Conservation (phyloP, 805 yeast species). For the Wickerhamomyces ciferrii region DNA sequence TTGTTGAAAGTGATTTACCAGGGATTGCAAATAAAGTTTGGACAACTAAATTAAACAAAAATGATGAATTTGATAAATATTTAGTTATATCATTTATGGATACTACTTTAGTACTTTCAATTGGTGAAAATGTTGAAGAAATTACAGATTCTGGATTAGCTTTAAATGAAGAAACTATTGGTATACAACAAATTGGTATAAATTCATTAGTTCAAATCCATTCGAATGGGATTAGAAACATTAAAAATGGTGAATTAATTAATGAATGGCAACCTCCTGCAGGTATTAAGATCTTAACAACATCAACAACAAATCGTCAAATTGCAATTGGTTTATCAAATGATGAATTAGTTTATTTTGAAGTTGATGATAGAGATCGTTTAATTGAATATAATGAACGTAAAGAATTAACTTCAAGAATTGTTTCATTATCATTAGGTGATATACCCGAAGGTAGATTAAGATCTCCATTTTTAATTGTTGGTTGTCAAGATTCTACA, state of each 20-base stretch:
- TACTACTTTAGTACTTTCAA: conserved; percentile 66
- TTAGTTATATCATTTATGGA: conserved; percentile 61
- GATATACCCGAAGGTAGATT: conserved; percentile 41
- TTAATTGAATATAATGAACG: conserved; percentile 67
- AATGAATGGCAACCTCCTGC: conserved; percentile 80
- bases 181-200: conserved; percentile 62
- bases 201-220: conserved; percentile 69
- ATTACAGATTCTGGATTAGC: conserved; percentile 62
- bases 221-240: conserved; percentile 61
- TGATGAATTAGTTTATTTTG: conserved; percentile 77
- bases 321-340: conserved; percentile 67
- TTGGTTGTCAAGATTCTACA: conserved; percentile 69
- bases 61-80: conserved; percentile 51
- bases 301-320: conserved; percentile 63
- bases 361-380: conserved; percentile 58
- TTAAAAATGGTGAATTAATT: conserved; percentile 23
- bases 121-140: conserved; percentile 79
- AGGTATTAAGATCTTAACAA: conserved; percentile 57
- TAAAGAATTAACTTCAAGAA: conserved; percentile 44
- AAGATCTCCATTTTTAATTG: conserved; percentile 53
- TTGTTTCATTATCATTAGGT: conserved; percentile 43
- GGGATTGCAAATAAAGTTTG: conserved; percentile 55
- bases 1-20: conserved; percentile 78
- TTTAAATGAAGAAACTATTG: conserved; percentile 53
- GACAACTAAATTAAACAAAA: conserved; percentile 46